A percentile compares a stretch with the other conserved stretches of the same genome.
These are phyloP conservation scores for Colletotrichum euphorbiae DNA, from an alignment of 2,329 filamentous ascomycete species.

Conservation along the genomic window DNA sequence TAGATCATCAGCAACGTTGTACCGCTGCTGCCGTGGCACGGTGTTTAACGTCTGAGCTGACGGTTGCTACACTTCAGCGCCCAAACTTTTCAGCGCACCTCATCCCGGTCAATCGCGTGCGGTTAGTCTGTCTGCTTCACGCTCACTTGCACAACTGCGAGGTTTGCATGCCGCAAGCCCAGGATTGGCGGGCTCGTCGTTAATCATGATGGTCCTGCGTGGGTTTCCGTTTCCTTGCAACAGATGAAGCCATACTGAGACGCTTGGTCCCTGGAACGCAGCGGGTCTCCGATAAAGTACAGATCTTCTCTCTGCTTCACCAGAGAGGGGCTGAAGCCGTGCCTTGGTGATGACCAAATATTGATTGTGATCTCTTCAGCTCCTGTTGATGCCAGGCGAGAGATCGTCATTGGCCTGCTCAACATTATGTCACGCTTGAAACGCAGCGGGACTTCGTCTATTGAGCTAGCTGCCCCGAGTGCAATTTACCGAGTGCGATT, in stretches of 20 bases:
- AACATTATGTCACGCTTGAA: conserved; percentile 4
- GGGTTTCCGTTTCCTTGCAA: conserved; percentile 12
- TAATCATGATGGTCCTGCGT: conserved; percentile 3
- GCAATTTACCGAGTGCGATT: not conserved
- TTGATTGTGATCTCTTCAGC: conserved; percentile 12
- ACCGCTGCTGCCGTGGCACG: conserved; percentile 19
- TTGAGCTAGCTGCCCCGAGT: conserved; percentile 1
- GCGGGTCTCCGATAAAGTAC: conserved; percentile 31
- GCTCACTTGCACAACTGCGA: conserved; percentile 21
- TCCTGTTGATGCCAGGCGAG: not conserved
- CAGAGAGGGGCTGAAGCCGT: conserved; percentile 6
- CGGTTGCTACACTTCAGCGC: not conserved
- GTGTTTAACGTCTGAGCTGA: not conserved
- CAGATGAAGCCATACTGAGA: conserved; percentile 13
- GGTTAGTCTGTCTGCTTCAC: conserved; percentile 10
- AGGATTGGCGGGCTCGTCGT: conserved; percentile 37
- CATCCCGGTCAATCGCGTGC: not conserved
- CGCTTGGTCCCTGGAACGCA: conserved; percentile 10
- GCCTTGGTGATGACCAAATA: conserved; percentile 22
- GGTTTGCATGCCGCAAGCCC: conserved; percentile 24
- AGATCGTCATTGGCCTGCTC: conserved; percentile 5
- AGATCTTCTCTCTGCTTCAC: conserved; percentile 28
- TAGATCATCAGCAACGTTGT: conserved; percentile 35
- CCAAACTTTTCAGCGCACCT: conserved; percentile 7
- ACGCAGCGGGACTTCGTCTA: conserved; percentile 9